Evolutionary conservation across 1,284 basidiomycete species (phyloP), one percentile per base, ranked within the genome.

Genomic region (Lignosus rhinocerotis): DNA sequence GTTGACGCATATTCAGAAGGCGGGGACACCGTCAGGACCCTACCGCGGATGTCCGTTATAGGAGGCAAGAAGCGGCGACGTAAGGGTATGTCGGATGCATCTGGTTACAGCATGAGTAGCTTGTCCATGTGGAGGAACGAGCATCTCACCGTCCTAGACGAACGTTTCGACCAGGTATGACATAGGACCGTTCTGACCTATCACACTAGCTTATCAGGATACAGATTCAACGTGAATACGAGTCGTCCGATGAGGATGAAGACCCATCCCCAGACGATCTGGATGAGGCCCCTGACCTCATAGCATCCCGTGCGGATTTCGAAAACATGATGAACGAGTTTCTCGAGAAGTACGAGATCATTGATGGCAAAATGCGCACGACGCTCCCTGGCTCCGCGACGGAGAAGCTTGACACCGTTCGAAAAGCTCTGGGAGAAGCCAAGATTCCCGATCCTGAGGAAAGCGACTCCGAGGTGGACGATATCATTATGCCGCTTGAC

Each of bases 51-150:
- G 56, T 82, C 87, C n/a, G 87, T 94, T 57, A 80, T 88, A 48
- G 90, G 93, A 46, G 87, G 87, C 32, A 64, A 91, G 79, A 91
- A 90, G 79, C 82, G 84, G 66, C 80, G 88, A 66, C 80, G 91
- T 66, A 92, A 88, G 70, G 86, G 86, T 8, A 80, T 85, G 1
- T 93, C 90, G 44, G 88, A 94, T 65, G 93, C 92, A 2, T 93
- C 93, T 19, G 93, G 93, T 11, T 96, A 95, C 79, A 93, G 90
- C 71, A 98, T 99, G 96, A 96, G 91, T 69, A 95, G 93, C 67
- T 96, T 94, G 3, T 94, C 94, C 25, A 95, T 99, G 92, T 93
- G 88, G 76, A 84, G 97, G 42, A 99, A 94, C 68, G 87, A 95
- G 66, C 89, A 93, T 0, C 76, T 99, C 36, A 86, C 91, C 46